Base-by-base conservation (phyloP, 129 eudicot genomes). In the Arctium minus region DNA sequence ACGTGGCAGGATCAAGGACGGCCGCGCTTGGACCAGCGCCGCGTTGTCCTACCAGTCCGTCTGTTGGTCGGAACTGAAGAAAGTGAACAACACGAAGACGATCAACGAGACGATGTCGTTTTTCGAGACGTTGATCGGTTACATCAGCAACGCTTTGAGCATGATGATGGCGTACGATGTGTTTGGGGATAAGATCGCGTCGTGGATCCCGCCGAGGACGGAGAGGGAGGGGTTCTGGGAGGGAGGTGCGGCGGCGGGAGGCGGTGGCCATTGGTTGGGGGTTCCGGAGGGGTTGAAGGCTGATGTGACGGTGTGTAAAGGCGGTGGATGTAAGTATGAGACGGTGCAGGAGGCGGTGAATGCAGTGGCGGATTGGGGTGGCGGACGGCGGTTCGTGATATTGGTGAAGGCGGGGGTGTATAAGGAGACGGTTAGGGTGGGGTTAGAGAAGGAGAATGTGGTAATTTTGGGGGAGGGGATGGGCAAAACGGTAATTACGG, bases 401-500 rank as follows among this genome's bases (percentile, higher is more conserved):
- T 10, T 38, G 72, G 82, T 92, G 15, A 87, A 88, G 77, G 78
- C 68, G 8, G 97, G 97, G 31, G 85, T 92, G 50, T 92, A 92
- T 77, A 76, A 81, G 33, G 97, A 92, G 82, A 89, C 76, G 9
- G 97, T 92, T 72, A 68, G 94, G 73, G 90, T 92, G 9, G 90
- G 89, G 17, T 39, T 92, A 13, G 87, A 74, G 80, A 89, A 90
- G 81, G 82, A 71, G 81, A 90, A 90, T 60, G 91, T 92, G 75
- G 89, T 90, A 35, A 80, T 92, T 27, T 5, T 90, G 30, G 97
- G 97, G 3, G 94, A 92, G 46, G 94, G 97, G 8, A 89, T 88
- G 91, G 94, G 97, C 29, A 88, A 88, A 87, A 92, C 92, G 27
- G 86, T 92, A 74, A 90, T 92, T 82, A 88, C 97, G 1, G 91